These are phyloP conservation scores for Aspergillus carbonarius DNA, from an alignment of 2,329 filamentous ascomycete species.

Conservation along the genomic window DNA sequence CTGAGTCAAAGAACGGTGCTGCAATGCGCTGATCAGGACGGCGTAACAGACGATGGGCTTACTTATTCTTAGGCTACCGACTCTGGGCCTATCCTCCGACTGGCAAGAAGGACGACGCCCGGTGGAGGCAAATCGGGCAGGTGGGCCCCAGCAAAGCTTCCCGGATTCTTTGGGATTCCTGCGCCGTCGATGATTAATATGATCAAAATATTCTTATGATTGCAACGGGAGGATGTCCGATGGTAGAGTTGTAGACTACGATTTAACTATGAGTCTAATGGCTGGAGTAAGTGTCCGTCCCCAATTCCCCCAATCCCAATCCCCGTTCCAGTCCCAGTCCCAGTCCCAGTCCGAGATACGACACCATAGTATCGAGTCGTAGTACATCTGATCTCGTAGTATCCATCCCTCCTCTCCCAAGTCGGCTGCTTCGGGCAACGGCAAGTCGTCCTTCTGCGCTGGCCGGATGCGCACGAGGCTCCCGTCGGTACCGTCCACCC, in stretches of 20 bases:
- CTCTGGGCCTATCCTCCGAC: background rate
- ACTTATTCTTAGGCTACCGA: background rate
- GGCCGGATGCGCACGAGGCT: conserved; percentile 10
- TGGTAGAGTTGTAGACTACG: no score
- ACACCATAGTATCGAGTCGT: no score
- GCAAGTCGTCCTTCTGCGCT: background rate
- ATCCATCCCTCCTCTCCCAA: background rate
- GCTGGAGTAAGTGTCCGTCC: no score
- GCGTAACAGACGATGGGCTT: background rate
- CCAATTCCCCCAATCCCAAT: no score
- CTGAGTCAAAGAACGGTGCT: conserved; percentile 5
- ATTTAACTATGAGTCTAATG: no score
- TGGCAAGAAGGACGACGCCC: background rate
- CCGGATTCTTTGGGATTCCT: background rate
- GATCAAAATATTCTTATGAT: no score
- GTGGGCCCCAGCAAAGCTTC: conserved; percentile 5
- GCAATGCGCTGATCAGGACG: background rate
- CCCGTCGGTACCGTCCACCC: background rate
- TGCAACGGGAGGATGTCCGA: no score
- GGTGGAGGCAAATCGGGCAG: conserved; percentile 7
- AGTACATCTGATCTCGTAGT: no score
- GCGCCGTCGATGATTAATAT: no score
- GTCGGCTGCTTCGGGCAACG: background rate
- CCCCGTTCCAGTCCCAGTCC: no score
- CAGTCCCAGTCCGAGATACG: no score